A percentile compares a stretch with the other conserved stretches of the same genome.
phyloP scores from a whole-genome alignment of 2,329 filamentous ascomycete genomes.

The Tolypocladium cylindrosporum region DNA sequence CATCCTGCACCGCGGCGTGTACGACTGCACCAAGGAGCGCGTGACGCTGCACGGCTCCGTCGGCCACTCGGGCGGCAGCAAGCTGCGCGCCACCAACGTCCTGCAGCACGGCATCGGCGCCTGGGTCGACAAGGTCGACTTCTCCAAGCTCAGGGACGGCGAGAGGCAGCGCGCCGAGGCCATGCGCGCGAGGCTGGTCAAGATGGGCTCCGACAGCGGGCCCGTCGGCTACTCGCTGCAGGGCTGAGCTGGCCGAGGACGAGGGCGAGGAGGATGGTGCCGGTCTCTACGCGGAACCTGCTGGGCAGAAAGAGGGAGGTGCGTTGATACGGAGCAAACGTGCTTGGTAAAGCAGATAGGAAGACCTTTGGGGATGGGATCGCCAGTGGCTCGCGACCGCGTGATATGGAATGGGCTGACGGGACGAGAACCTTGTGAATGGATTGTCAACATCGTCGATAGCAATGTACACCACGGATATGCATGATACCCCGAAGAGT shows the following conservation, averaged over 20 bases:
- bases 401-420: background rate
- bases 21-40: slow-evolving; percentile 47
- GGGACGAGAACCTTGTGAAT: background rate
- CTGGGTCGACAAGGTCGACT: slow-evolving; percentile 53
- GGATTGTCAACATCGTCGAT: background rate
- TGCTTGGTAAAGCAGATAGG: background rate
- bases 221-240: slow-evolving; percentile 55
- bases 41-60: slow-evolving; percentile 67
- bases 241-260: slow-evolving; percentile 28
- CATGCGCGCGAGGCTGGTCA: slow-evolving; percentile 55
- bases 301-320: background rate
- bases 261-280: background rate
- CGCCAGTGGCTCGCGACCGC: background rate
- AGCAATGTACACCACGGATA: background rate
- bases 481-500: background rate
- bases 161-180: slow-evolving; percentile 42
- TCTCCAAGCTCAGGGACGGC: slow-evolving; percentile 34
- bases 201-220: slow-evolving; percentile 48
- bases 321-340: background rate
- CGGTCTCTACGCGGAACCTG: background rate
- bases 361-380: background rate
- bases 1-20: slow-evolving; percentile 66
- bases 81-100: slow-evolving; percentile 56
- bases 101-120: slow-evolving; percentile 63
- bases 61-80: slow-evolving; percentile 46